These are phyloP conservation scores for Diplogelasinospora grovesii DNA, from an alignment of 495 filamentous ascomycete species.

Conservation along the genomic window DNA sequence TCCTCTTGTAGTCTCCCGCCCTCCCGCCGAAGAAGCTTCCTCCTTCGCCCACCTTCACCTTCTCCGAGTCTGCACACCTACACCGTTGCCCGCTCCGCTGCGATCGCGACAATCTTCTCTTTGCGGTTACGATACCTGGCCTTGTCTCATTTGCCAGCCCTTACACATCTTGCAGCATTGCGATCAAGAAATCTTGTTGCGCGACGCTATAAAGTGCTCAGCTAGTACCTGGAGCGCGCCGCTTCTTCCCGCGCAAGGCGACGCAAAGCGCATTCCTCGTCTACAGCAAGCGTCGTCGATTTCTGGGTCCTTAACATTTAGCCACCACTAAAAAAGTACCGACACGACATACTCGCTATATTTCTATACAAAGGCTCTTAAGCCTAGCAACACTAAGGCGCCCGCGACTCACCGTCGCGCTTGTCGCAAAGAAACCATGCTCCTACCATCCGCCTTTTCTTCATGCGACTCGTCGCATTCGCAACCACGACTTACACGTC, in stretches of 20 bases:
- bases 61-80: slow-evolving; percentile 7
- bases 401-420: too few species aligned
- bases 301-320: slow-evolving; percentile 8
- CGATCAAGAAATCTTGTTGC: too few species aligned
- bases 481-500: slow-evolving; percentile 35
- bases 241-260: not conserved
- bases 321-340: slow-evolving; percentile 3
- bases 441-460: slow-evolving; percentile 64
- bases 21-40: slow-evolving; percentile 7
- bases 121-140: too few species aligned
- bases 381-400: not conserved
- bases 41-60: slow-evolving; percentile 10
- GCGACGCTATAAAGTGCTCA: too few species aligned
- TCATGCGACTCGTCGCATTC: slow-evolving; percentile 57
- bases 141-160: too few species aligned
- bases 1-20: slow-evolving; percentile 12
- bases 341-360: too few species aligned
- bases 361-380: too few species aligned
- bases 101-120: too few species aligned
- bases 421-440: slow-evolving; percentile 41
- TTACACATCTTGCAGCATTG: too few species aligned
- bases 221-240: slow-evolving; percentile 7
- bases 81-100: too few species aligned
- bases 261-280: slow-evolving; percentile 2
- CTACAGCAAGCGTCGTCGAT: slow-evolving; percentile 8